Base-by-base conservation (phyloP, 1,139 yeast genomes). In the Suhomyces taliae region DNA sequence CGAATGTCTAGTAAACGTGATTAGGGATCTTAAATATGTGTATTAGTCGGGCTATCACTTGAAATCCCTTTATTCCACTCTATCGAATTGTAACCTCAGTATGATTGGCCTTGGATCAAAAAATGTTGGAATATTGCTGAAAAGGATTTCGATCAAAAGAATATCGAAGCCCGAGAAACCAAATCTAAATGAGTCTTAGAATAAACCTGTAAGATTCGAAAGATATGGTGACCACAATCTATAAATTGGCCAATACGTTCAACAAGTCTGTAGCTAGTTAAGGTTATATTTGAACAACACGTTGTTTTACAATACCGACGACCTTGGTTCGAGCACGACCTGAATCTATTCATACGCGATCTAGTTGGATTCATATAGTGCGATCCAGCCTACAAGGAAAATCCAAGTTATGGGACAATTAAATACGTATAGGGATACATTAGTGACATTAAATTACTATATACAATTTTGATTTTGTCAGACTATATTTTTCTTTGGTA, bases 401-500 rank as follows among this genome's bases (percentile, higher is more conserved):
- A 19, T 19, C 24, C 24, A 19, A 19, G 19, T 19, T 19, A 4
- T 19, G 4, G 4, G 19, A 19, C 19, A 19, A 19, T 19, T 19
- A 19, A 19, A 19, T 19, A 19, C 4, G 4, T 19, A 19, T 19
- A 4, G 24, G 24, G 24, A 4, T 19, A 19, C 24, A 19, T 19
- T 19, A 19, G 24, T 19, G 24, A 26, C 15, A 12, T 24, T 24
- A 14, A 24, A 11, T 37, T 37, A 27, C 45, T 37, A 42, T 37
- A 26, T 33, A 42, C 40, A 26, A 10, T 37, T 12, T n/a, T 50
- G 32, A 4, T 9, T 9, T 11, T 4, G 32, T 4, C 32, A 4
- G 24, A 6, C 24, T 55, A 78, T 8, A 81, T 64, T 6, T 36
- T 53, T 49, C 85, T 68, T 42, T 56, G 63, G 47, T 73, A 72